Evolutionary conservation across 2,329 filamentous ascomycete genomes (phyloP).

Genomic region (Aspergillus sp.): DNA sequence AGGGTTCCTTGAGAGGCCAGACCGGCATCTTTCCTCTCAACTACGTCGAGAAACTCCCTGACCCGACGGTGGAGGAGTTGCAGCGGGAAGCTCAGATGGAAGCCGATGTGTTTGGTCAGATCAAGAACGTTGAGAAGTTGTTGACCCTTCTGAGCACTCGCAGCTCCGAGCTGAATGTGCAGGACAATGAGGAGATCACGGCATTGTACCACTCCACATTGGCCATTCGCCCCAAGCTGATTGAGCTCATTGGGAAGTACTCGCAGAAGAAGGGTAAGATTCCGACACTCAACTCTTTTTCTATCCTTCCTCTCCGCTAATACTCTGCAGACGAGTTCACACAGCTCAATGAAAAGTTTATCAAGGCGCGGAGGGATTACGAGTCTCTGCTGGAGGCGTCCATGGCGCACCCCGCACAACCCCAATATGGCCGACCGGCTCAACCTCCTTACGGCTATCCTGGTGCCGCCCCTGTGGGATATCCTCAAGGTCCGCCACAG

Average conservation of each 20-base stretch:
- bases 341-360: conserved; percentile 98
- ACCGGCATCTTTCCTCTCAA: conserved; percentile 98
- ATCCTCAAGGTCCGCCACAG: conserved; percentile 43
- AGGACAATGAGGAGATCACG: conserved; percentile 97
- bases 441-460: conserved; percentile 41
- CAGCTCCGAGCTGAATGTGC: conserved; percentile 73
- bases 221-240: conserved; percentile 92
- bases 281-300: background rate
- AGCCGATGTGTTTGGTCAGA: conserved; percentile 73
- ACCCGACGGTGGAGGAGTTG: conserved; percentile 90
- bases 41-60: conserved; percentile 95
- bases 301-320: conserved; percentile 16
- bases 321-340: conserved; percentile 81
- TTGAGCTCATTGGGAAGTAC: conserved; percentile 97
- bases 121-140: conserved; percentile 77
- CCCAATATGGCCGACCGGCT: conserved; percentile 67
- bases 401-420: conserved; percentile 89
- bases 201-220: conserved; percentile 87
- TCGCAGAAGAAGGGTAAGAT: conserved; percentile 94
- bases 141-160: conserved; percentile 89
- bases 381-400: conserved; percentile 93
- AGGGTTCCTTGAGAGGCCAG: conserved; percentile 88
- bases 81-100: conserved; percentile 97
- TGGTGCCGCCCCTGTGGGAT: conserved; percentile 33
- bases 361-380: conserved; percentile 96